phyloP scores from a whole-genome alignment of 352 stramenopile genomes.

The Thraustochytrium sp. region DNA sequence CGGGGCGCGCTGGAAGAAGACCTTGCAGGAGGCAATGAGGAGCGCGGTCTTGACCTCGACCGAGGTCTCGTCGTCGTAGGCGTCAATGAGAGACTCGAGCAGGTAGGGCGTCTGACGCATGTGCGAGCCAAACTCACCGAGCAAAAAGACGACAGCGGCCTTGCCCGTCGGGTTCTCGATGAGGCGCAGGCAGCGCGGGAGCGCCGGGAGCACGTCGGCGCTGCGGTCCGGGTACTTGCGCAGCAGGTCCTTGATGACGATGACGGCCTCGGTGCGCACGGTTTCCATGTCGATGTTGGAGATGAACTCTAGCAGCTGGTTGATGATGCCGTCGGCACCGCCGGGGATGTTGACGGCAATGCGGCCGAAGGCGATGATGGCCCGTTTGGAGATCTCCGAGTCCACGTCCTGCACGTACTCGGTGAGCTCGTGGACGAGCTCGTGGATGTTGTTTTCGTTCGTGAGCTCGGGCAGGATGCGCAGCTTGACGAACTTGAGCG shows the following conservation, averaged over 20 bases:
- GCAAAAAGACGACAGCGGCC: constrained; percentile 88
- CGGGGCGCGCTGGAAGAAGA: constrained; percentile 95
- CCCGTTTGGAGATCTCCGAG: constrained; percentile 76
- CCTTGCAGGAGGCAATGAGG: constrained; percentile 88
- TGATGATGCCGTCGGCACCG: constrained; percentile 53
- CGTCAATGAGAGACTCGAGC: constrained; percentile 83
- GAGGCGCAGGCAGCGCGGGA: constrained; percentile 62
- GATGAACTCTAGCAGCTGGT: constrained; percentile 69
- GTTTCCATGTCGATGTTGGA: constrained; percentile 83
- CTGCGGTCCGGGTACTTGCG: constrained; percentile 90
- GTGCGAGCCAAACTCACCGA: constrained; percentile 89
- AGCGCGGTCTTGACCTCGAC: constrained; percentile 84
- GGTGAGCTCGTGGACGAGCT: constrained; percentile 93
- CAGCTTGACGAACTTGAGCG: constrained; percentile 97
- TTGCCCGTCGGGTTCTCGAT: constrained; percentile 77
- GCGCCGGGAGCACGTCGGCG: constrained; percentile 75
- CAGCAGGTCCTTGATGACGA: constrained; percentile 90
- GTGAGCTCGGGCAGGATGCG: constrained; percentile 88
- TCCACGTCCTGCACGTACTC: constrained; percentile 94
- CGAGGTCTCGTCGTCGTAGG: constrained; percentile 79
- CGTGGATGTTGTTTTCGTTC: constrained; percentile 81
- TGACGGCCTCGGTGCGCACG: constrained; percentile 88
- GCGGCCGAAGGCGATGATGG: constrained; percentile 84
- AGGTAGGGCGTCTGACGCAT: constrained; percentile 85
- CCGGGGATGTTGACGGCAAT: constrained; percentile 80